Base-by-base conservation (phyloP, 1,139 yeast genomes). In the Magnusiomyces fungicola region DNA sequence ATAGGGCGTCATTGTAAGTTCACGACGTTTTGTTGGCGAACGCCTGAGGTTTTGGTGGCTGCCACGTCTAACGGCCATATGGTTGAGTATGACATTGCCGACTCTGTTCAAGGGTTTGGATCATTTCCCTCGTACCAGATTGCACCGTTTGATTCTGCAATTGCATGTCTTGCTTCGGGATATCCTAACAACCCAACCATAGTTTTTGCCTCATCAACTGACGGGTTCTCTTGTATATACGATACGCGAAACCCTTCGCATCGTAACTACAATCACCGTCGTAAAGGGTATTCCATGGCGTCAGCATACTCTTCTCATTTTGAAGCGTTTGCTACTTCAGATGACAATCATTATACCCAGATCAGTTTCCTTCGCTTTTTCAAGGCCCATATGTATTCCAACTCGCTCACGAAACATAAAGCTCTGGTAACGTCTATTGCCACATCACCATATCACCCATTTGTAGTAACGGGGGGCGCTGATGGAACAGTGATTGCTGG, bases 51-150 rank as follows among this genome's bases (percentile, higher is more conserved):
- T 7, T 59, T 88, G 1, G 61, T 83, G 1, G 79, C 80, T 30
- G 96, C 95, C 0, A 74, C 81, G 6, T 66, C 73, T 0, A 77
- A 79, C 50, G 97, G 97, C 0, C 71, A 70, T 34, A 65, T 88
- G 6, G 82, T 81, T 0, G 94, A 85, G 59, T 82, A 76, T 58
- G 70, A 75, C 27, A 61, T 83, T 1, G 49, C 59, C 1, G 48
- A 40, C 18, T 23, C 39, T 1, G 41, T 23, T 5, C 23, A 42
- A 21, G 41, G 32, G 1, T 63, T 66, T 2, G 45, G 57, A 0
- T 56, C 53, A 2, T 51, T 47, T 19, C 89, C 89, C 0, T 76
- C 82, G 0, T 81, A 67, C 42, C 60, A 69, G 30, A 58, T 61
- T 24, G 73, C 75, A 16, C 59, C 80, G 1, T 75, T 79, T 29